Conservation (phyloP, 495 filamentous ascomycete species). For the Penicillium mononematosum region DNA sequence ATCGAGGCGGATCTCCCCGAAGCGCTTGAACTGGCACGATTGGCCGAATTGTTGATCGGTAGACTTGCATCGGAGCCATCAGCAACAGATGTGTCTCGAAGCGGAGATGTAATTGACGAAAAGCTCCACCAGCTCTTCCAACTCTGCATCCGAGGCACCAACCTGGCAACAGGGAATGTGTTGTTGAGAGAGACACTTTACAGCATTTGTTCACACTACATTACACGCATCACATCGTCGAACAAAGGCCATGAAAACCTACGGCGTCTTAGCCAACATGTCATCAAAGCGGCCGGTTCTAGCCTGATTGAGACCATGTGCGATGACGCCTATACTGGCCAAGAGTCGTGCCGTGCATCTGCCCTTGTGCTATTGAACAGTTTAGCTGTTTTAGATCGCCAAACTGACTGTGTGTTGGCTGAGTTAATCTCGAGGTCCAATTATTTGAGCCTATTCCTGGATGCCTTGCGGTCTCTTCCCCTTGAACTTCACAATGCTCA, state of each 20-base stretch:
- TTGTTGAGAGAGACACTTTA: slow-evolving; percentile 80
- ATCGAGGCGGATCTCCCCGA: slow-evolving; percentile 62
- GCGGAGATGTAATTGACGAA: slow-evolving; percentile 76
- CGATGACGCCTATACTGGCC: slow-evolving; percentile 88
- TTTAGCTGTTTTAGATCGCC: slow-evolving; percentile 63
- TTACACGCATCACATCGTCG: slow-evolving; percentile 64
- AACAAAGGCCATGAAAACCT: slow-evolving; percentile 36
- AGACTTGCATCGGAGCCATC: slow-evolving; percentile 61
- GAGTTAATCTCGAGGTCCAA: slow-evolving; percentile 80
- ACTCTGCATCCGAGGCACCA: slow-evolving; percentile 70
- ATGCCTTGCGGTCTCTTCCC: slow-evolving; percentile 71
- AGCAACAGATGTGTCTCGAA: slow-evolving; percentile 44
- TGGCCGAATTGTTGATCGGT: slow-evolving; percentile 74
- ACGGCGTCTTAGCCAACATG: slow-evolving; percentile 64
- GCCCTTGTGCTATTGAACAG: slow-evolving; percentile 76
- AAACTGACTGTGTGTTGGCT: slow-evolving; percentile 68
- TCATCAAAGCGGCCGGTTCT: slow-evolving; percentile 73
- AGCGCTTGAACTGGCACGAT: slow-evolving; percentile 69
- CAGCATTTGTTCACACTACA: slow-evolving; percentile 80
- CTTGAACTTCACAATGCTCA: slow-evolving; percentile 57
- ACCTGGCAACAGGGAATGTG: slow-evolving; percentile 64
- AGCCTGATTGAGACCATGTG: slow-evolving; percentile 80
- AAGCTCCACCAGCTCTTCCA: slow-evolving; percentile 90
- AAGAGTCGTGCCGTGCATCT: slow-evolving; percentile 75
- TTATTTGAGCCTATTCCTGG: slow-evolving; percentile 84